Conservation (phyloP, 2,329 filamentous ascomycete genomes). For the Penicillium sp. region DNA sequence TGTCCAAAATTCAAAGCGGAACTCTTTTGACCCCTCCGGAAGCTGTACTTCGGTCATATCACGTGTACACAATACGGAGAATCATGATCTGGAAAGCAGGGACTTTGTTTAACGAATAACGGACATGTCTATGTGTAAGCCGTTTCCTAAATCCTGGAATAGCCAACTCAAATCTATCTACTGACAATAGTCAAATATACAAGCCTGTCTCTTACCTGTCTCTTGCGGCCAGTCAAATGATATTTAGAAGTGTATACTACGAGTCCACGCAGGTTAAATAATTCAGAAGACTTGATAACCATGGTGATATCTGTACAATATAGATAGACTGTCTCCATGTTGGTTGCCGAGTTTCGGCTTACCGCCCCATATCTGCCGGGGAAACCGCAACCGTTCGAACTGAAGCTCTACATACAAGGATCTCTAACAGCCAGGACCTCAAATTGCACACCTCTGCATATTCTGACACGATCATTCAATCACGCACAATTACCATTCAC, state of each 20-base stretch:
- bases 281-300: background rate
- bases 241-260: background rate
- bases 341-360: background rate
- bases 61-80: conserved; percentile 3
- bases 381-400: background rate
- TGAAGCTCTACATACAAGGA: background rate
- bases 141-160: too few relatives aligned
- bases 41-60: background rate
- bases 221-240: background rate
- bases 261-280: background rate
- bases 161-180: too few relatives aligned
- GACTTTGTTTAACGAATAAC: background rate
- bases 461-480: background rate
- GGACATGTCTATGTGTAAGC: too few relatives aligned
- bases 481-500: background rate
- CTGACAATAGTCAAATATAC: too few relatives aligned
- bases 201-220: too few relatives aligned
- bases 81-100: background rate
- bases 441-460: background rate
- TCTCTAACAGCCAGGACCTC: too few relatives aligned
- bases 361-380: conserved; percentile 3
- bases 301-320: background rate
- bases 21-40: background rate
- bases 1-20: background rate
- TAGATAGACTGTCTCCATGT: background rate